Evolutionary conservation across 805 yeast genomes (phyloP), one percentile per base, ranked within the genome.

Genomic region (Kazachstania psychrophila): DNA sequence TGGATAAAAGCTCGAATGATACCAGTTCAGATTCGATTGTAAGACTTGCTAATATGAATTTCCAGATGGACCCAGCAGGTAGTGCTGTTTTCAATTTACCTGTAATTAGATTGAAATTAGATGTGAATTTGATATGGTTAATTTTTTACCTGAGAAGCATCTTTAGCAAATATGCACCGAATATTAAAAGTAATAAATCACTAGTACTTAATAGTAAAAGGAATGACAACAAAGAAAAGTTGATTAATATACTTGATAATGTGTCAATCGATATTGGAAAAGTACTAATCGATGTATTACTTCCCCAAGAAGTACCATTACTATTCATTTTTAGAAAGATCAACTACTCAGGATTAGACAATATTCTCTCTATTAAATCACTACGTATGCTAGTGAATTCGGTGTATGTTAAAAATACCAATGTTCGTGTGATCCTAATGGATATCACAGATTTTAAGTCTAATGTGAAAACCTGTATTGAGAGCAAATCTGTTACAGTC

Each of bases 51-150:
- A 34, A 54, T 19, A 33, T 59, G 6, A 25, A 28, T 5, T 4
- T 54, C 4, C 31, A 25, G 9, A 17, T 17, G 1, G 20, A 24
- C 5, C 10, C 19, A 2, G 18, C 28, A 12, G 20, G 25, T 1
- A 28, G 25, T 4, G 19, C 38, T 2, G 14, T 7, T 9, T 18
- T 51, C n/a, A 24, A 12, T 11, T 26, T 56, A 10, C 60, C 62
- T 1, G 33, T 36, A 11, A 30, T 55, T 12, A 45, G 46, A 16
- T n/a, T 52, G 3, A 49, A 48, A 23, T 33, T 58, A 17, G 63
- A 57, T 39, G 49, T 56, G 6, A 51, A 49, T 38, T n/a, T 51
- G 4, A 41, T 57, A n/a, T 57, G 58, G 62, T 32, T 54, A 9
- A 14, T 26, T 3, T 51, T 46, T 34, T 54, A 46, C 26, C 23